Evolutionary conservation across 1,284 basidiomycete genomes (phyloP), one percentile per base, ranked within the genome.

Genomic region (Neolentinus lepideus): DNA sequence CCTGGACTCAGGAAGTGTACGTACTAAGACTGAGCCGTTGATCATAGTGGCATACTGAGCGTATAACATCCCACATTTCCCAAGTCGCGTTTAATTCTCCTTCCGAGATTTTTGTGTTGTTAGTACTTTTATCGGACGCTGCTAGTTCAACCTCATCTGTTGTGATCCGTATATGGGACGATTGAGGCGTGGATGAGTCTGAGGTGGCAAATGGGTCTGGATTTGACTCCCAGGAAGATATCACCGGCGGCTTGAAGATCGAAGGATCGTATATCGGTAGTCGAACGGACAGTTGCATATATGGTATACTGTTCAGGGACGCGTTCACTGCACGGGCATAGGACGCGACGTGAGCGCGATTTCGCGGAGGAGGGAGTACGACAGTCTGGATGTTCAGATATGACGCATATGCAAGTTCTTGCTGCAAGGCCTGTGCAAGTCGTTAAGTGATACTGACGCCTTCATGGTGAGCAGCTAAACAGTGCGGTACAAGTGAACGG

Each of bases 51-150:
- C 96, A 98, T 19, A 98, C 77, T 2, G 86, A 85, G 57, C 94
- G 80, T 57, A 99, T 91, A 50, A 87, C 81, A 69, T 98, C 95
- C 97, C 97, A 99, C 79, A 94, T 94, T 69, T 99, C 95, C 95
- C 96, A 99, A 1, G 90, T 92, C 3, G 84, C 85, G 65, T 89
- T 88, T 22, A 91, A 78, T 61, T 92, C 88, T 6, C 77, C 76
- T 60, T 79, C 80, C 53, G 75, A 36, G 10, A 19, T 38, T 26
- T 31, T 45, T 3, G 53, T 16, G 38, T 6, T 43, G 16, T n/a
- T 43, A 43, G 29, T 12, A 12, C 38, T 43, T 43, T 43, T 6
- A n/a, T 43, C 19, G 6, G 38, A 9, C 4, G 16, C 38, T 43
- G 12, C 38, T 4, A 43, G 38, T 43, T 43, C 38, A 74, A 69